Conservation (phyloP, 768 basidiomycete genomes). For the Panaeolus papilionaceus region DNA sequence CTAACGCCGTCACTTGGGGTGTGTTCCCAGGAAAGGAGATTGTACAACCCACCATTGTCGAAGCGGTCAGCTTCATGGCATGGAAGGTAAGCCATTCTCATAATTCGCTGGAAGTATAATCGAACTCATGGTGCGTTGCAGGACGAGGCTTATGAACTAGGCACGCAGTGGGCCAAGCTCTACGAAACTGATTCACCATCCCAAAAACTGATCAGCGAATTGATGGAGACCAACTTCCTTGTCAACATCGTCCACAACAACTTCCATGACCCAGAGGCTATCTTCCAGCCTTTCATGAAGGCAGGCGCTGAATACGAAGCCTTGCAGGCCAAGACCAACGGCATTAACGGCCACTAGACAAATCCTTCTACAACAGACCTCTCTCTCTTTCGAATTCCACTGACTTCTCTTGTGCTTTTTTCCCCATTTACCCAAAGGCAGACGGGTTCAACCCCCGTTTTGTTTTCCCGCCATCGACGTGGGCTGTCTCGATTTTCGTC, state of each 20-base stretch:
- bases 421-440: constrained; percentile 24
- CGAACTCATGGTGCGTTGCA: constrained; percentile 34
- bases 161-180: constrained; percentile 87
- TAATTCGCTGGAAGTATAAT: not conserved
- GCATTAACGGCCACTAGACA: constrained; percentile 47
- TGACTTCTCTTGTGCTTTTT: not conserved
- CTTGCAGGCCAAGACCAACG: constrained; percentile 40
- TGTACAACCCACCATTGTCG: constrained; percentile 94
- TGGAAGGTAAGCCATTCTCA: constrained; percentile 74
- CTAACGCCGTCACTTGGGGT: constrained; percentile 99
- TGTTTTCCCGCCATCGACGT: constrained; percentile 41
- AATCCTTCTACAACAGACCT: not conserved
- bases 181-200: constrained; percentile 82
- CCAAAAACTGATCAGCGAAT: constrained; percentile 72
- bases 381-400: constrained; percentile 21
- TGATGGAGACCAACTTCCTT: constrained; percentile 85
- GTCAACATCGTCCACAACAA: constrained; percentile 98
- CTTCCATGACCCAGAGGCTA: constrained; percentile 83
- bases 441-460: constrained; percentile 91
- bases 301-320: constrained; percentile 68
- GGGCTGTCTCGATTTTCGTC: constrained; percentile 28
- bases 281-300: constrained; percentile 87
- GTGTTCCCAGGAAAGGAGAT: constrained; percentile 98
- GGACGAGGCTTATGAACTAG: constrained; percentile 96
- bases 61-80: constrained; percentile 97